phyloP scores from a whole-genome alignment of 148 eudicot species.

The Rhododendron vialii region DNA sequence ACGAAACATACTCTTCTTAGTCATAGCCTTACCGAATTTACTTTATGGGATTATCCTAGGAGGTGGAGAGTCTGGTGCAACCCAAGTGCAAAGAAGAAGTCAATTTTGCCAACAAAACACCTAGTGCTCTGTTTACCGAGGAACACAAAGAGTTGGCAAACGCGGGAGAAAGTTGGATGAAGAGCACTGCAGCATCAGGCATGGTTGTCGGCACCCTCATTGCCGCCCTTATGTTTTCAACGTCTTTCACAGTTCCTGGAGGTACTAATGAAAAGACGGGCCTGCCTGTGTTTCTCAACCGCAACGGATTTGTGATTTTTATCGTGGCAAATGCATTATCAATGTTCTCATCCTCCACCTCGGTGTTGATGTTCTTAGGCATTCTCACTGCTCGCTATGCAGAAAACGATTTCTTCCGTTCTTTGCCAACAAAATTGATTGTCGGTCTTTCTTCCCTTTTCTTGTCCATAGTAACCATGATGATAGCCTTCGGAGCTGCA shows the following conservation, averaged over 20 bases:
- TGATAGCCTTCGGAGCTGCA: slow-evolving; percentile 16
- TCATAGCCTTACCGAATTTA: background rate
- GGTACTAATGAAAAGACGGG: background rate
- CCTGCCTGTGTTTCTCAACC: background rate
- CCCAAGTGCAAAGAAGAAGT: slow-evolving; percentile 10
- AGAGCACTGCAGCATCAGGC: slow-evolving; percentile 19
- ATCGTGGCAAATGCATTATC: background rate
- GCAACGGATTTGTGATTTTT: background rate
- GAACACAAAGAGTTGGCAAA: slow-evolving; percentile 18
- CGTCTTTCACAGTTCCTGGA: background rate
- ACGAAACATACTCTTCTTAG: background rate
- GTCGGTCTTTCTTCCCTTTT: slow-evolving; percentile 8
- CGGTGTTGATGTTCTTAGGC: slow-evolving; percentile 13
- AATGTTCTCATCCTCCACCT: slow-evolving; percentile 13
- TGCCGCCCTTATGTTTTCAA: background rate
- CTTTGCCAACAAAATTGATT: slow-evolving; percentile 11
- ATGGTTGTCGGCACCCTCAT: slow-evolving; percentile 18
- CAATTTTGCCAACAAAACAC: slow-evolving; percentile 9
- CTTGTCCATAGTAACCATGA: slow-evolving; percentile 17
- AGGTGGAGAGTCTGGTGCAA: slow-evolving; percentile 23
- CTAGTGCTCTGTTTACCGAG: slow-evolving; percentile 10
- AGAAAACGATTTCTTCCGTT: slow-evolving; percentile 17
- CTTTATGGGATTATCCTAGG: slow-evolving; percentile 6
- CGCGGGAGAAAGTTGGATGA: slow-evolving; percentile 33
- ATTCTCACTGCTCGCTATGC: slow-evolving; percentile 21